A percentile compares a stretch with the other conserved stretches of the same genome.
Conservation (phyloP, 768 basidiomycete species). For the Kwoniella europaea region DNA sequence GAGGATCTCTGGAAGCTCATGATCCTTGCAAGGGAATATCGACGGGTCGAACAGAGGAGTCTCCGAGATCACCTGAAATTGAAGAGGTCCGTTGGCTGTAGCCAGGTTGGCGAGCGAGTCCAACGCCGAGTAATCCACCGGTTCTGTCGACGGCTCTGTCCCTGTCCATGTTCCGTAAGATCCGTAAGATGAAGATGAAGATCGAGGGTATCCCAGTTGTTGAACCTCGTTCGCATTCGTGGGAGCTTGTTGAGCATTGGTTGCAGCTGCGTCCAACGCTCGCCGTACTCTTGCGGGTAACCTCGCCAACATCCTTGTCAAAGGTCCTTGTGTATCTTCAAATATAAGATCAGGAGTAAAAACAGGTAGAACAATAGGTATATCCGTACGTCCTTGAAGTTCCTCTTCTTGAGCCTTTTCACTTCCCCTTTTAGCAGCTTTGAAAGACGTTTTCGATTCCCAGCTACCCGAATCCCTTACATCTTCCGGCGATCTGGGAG, state of each 20-base stretch:
- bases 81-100: background rate
- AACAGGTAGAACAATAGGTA: background rate
- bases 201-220: background rate
- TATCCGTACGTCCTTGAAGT: background rate
- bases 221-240: background rate
- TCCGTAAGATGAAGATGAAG: background rate
- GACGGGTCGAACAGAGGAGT: background rate
- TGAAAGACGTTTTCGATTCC: background rate
- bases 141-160: too few relatives aligned
- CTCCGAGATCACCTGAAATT: background rate
- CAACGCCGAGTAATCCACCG: background rate
- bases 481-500: background rate
- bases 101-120: background rate
- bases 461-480: background rate
- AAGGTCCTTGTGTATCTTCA: background rate
- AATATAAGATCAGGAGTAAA: background rate
- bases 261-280: background rate
- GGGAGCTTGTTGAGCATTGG: background rate
- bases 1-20: background rate
- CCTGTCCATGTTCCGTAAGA: background rate
- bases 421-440: background rate
- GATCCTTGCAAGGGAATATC: constrained; percentile 2
- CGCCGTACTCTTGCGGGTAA: background rate
- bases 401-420: background rate
- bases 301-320: background rate